Percentiles rank a stretch among this genome's conserved stretches.
phyloP scores from a whole-genome alignment of 345 rosid genomes.

The Raphanus raphanistrum region DNA sequence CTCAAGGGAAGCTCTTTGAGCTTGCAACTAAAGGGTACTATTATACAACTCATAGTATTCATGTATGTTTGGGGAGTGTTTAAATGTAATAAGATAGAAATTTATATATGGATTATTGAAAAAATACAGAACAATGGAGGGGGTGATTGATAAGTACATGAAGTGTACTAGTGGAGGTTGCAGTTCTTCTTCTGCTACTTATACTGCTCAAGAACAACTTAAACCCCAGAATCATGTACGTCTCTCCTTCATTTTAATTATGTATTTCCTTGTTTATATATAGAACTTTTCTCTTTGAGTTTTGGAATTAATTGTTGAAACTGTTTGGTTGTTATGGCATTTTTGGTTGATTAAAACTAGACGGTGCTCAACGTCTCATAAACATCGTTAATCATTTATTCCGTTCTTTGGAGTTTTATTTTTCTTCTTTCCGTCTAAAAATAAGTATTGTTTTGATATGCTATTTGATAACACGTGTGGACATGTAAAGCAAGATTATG shows the following conservation, averaged over 20 bases:
- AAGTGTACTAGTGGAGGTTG: conserved; percentile 47
- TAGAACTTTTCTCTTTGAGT: background rate
- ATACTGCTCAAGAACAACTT: conserved; percentile 38
- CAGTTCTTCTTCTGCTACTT: conserved; percentile 42
- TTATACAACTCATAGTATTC: background rate
- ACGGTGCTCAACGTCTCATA: background rate
- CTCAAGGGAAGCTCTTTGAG: conserved; percentile 84
- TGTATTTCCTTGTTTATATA: background rate
- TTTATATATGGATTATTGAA: background rate
- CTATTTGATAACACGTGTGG: conserved; percentile 27
- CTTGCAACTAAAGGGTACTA: conserved; percentile 80
- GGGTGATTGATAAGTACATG: conserved; percentile 58
- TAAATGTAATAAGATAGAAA: background rate
- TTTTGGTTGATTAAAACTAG: conserved; percentile 12
- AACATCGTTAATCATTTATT: background rate
- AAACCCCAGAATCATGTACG: conserved; percentile 40
- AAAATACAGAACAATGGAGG: conserved; percentile 54
- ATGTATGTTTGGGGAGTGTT: background rate
- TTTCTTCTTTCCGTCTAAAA: background rate
- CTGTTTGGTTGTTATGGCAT: background rate
- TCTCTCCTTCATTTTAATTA: background rate
- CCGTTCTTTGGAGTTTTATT: background rate
- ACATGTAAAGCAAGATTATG: conserved; percentile 18
- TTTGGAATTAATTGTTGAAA: conserved; percentile 3
- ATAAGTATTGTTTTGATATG: background rate